A percentile compares a stretch with the other conserved stretches of the same genome.
These are phyloP conservation scores for Aplosporella prunicola DNA, from an alignment of 2,329 filamentous ascomycete species.

Conservation along the genomic window DNA sequence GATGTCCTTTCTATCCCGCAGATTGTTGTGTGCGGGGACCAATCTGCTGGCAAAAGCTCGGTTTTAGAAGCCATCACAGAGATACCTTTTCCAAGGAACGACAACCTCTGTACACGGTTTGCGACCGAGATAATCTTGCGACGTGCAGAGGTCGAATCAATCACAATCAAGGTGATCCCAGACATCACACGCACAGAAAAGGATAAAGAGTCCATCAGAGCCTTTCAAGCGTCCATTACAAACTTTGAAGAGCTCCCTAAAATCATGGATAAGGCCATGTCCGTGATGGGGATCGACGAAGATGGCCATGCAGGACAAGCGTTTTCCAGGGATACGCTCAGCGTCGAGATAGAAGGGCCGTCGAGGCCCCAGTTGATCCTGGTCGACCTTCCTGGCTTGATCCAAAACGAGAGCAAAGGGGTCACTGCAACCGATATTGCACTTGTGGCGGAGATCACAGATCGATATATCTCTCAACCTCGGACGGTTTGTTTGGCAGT, in stretches of 20 bases:
- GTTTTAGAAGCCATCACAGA: slow-evolving; percentile 22
- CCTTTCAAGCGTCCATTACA: slow-evolving; percentile 23
- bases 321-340: slow-evolving; percentile 18
- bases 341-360: slow-evolving; percentile 17
- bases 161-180: slow-evolving; percentile 36
- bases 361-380: slow-evolving; percentile 21
- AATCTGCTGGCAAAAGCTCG: slow-evolving; percentile 24
- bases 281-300: slow-evolving; percentile 36
- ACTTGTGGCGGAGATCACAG: slow-evolving; percentile 26
- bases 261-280: slow-evolving; percentile 43
- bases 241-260: slow-evolving; percentile 31
- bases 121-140: slow-evolving; percentile 17
- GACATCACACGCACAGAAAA: slow-evolving; percentile 14
- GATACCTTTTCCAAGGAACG: slow-evolving; percentile 19
- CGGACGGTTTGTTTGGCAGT: slow-evolving; percentile 51
- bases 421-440: slow-evolving; percentile 25
- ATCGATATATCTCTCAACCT: slow-evolving; percentile 46
- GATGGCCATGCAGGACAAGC: slow-evolving; percentile 12
- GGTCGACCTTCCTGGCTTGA: slow-evolving; percentile 30
- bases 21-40: slow-evolving; percentile 23
- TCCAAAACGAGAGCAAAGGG: slow-evolving; percentile 22
- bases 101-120: slow-evolving; percentile 23
- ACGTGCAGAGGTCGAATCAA: slow-evolving; percentile 19
- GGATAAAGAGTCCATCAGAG: slow-evolving; percentile 21
- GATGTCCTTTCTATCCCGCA: slow-evolving; percentile 17